Evolutionary conservation across 257 asterid genomes (phyloP).

Genomic region (Primulina huaijiensis): DNA sequence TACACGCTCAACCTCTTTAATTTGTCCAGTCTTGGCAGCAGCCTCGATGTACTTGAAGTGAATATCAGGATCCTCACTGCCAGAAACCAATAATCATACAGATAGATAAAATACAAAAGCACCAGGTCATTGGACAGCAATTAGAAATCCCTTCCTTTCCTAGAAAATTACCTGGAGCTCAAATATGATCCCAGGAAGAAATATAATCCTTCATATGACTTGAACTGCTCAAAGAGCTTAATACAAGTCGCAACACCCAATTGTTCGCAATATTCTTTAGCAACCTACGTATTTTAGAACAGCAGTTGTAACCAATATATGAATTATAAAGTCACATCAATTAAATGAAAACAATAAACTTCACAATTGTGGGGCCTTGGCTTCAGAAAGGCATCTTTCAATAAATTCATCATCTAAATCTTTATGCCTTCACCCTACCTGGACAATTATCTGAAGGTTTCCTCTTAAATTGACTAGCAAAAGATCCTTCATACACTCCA

Average conservation of each 20-base stretch:
- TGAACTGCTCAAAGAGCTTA: constrained; percentile 93
- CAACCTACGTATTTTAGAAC: constrained; percentile 52
- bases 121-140: constrained; percentile 13
- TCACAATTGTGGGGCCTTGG: background rate
- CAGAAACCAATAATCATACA: constrained; percentile 28
- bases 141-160: constrained; percentile 12
- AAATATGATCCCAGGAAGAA: constrained; percentile 96
- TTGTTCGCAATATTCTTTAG: constrained; percentile 97
- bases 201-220: constrained; percentile 94
- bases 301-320: constrained; percentile 22
- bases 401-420: constrained; percentile 3
- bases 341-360: constrained; percentile 8
- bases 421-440: constrained; percentile 45
- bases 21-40: constrained; percentile 99
- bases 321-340: constrained; percentile 1
- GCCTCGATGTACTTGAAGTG: constrained; percentile 99
- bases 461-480: constrained; percentile 91
- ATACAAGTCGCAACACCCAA: constrained; percentile 94
- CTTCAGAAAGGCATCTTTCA: constrained; percentile 12
- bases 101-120: constrained; percentile 6
- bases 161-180: constrained; percentile 76
- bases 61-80: constrained; percentile 98
- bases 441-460: constrained; percentile 98
- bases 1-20: constrained; percentile 98
- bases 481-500: constrained; percentile 99